phyloP scores from a whole-genome alignment of 2,329 filamentous ascomycete species.

The Sporothrix brunneoviolacea region DNA sequence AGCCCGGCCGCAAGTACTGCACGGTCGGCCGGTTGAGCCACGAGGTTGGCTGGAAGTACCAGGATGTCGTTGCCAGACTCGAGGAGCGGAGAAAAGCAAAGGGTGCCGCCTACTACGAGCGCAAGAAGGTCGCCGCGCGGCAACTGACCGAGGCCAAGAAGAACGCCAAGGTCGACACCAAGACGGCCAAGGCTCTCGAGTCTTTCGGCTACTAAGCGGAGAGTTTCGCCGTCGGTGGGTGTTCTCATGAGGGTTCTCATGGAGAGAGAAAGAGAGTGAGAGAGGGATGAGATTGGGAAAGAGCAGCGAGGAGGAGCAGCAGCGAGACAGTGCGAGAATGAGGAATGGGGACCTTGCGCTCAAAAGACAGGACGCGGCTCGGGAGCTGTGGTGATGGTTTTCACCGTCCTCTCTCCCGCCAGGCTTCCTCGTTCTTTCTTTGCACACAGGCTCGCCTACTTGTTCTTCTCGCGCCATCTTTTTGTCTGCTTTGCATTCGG shows the following conservation, averaged over 20 bases:
- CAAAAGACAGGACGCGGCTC: neutral
- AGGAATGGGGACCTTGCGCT: neutral
- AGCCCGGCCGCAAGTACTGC: constrained; percentile 99
- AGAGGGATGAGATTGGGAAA: neutral
- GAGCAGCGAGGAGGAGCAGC: neutral
- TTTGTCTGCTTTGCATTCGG: constrained; percentile 5
- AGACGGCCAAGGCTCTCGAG: constrained; percentile 83
- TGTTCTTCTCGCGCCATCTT: neutral
- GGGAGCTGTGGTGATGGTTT: neutral
- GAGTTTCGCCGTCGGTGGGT: no score
- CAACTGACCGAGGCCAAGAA: constrained; percentile 90
- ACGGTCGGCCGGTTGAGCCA: constrained; percentile 95
- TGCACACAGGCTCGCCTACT: neutral
- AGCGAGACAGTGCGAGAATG: constrained; percentile 4
- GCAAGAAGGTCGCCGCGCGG: constrained; percentile 94
- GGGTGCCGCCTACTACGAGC: constrained; percentile 98
- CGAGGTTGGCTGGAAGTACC: constrained; percentile 99
- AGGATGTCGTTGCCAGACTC: constrained; percentile 96
- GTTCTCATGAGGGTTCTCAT: no score
- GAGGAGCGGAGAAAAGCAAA: constrained; percentile 99
- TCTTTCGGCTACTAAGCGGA: constrained; percentile 76
- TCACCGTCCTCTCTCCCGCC: no score
- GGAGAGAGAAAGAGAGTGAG: no score
- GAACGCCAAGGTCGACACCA: constrained; percentile 77
- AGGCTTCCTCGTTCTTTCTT: neutral